Evolutionary conservation across 225 moss, liverwort and hornwort species (phyloP), one percentile per base, ranked within the genome.

Genomic region (Lunularia cruciata): DNA sequence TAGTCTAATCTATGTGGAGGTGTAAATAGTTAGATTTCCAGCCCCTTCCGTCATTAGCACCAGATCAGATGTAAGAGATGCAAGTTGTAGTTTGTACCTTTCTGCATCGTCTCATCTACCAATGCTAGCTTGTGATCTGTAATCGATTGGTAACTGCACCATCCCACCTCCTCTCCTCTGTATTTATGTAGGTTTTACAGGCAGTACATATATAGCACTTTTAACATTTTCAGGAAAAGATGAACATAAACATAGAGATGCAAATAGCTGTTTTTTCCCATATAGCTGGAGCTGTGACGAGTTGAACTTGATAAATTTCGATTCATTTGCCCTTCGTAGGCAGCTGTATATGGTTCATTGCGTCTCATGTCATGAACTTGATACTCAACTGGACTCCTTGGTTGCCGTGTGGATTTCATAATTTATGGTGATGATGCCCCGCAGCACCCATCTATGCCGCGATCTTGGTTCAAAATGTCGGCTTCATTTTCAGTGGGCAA

Each of bases 21-120:
- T 71, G 71, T 71, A 71, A 48, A 71, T 71, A 71, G 71, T 31
- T 42, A 69, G 69, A 20, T 40, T n/a, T 37, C 36, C 56, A 30
- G 56, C 36, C 69, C 69, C 56, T 69, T 57, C 35, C 9, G 49
- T 67, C 32, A 67, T 67, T 12, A 20, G 51, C n/a, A 28, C 51
- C 22, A 67, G 31, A 36, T 67, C 20, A 51, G 23, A 32, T 67
- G 19, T 31, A 48, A 66, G 33, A 51, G 49, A 67, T 67, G 49
- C 4, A 36, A 51, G 32, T 52, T 32, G 49, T 67, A 33, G 48
- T 67, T 49, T 51, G 33, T 48, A 34, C 34, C 36, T 3, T 19
- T 7, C 3, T 51, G 32, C 33, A n/a, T 2, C 13, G 48, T 11
- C 34, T 23, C 35, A 35, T 22, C 20, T 15, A 31, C 45, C 47